phyloP scores from a whole-genome alignment of 2,329 filamentous ascomycete species.

The Domatiomyces globalis region DNA sequence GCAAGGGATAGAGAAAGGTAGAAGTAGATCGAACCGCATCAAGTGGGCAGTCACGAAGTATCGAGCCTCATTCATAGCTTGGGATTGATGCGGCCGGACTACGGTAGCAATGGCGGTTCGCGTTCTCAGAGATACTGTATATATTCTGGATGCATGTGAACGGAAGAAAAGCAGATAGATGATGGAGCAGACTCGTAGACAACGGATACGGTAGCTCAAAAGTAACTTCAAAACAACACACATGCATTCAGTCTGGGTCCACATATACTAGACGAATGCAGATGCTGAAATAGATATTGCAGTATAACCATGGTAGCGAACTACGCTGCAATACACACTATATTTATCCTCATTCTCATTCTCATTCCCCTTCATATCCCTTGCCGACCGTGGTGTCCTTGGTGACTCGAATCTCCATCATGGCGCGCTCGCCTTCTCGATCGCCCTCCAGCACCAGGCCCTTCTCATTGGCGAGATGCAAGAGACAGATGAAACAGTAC shows the following conservation, averaged over 20 bases:
- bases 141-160: too few relatives aligned
- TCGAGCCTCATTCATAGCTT: background rate
- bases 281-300: background rate
- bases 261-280: background rate
- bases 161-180: too few relatives aligned
- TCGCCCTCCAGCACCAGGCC: constrained; percentile 61
- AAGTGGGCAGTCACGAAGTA: constrained; percentile 3
- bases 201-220: too few relatives aligned
- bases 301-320: background rate
- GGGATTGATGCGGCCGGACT: too few relatives aligned
- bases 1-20: too few relatives aligned
- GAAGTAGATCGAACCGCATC: background rate
- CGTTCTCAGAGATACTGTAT: too few relatives aligned
- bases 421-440: constrained; percentile 25
- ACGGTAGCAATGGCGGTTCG: too few relatives aligned
- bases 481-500: constrained; percentile 79
- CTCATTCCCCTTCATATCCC: constrained; percentile 20
- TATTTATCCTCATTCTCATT: background rate
- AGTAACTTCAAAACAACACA: too few relatives aligned
- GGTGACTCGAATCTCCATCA: constrained; percentile 29
- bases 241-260: too few relatives aligned
- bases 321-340: background rate
- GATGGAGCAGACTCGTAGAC: too few relatives aligned
- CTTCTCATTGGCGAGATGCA: constrained; percentile 88
- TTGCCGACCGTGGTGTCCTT: constrained; percentile 15